Conservation (phyloP, 768 basidiomycete genomes). For the Lentinula raphanica region DNA sequence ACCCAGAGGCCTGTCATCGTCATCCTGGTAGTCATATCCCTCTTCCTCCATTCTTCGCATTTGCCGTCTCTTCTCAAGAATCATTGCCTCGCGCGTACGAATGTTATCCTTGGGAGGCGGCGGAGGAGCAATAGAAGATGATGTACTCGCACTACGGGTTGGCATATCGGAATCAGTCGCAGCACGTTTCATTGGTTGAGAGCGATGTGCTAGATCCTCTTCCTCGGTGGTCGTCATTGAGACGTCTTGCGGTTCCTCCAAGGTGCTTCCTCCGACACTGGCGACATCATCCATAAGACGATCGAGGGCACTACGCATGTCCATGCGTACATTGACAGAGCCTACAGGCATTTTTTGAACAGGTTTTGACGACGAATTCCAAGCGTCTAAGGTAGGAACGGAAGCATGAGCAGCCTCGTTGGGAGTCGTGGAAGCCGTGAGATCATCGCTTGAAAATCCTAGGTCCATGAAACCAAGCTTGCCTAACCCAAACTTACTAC, state of each 20-base stretch:
- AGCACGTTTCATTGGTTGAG: constrained; percentile 39
- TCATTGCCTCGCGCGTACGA: constrained; percentile 57
- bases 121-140: constrained; percentile 40
- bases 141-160: constrained; percentile 37
- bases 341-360: constrained; percentile 34
- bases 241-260: constrained; percentile 26
- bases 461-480: constrained; percentile 4
- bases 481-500: constrained; percentile 40
- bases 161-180: constrained; percentile 44
- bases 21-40: constrained; percentile 19
- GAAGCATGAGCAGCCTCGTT: neutral
- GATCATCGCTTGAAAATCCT: neutral
- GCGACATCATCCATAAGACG: constrained; percentile 69
- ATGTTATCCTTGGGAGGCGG: constrained; percentile 65
- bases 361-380: neutral
- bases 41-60: constrained; percentile 52
- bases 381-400: neutral
- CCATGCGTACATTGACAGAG: constrained; percentile 56
- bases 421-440: neutral
- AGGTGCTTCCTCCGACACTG: constrained; percentile 26
- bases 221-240: constrained; percentile 38
- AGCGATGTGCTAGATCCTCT: neutral
- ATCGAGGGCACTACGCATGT: constrained; percentile 71
- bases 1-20: constrained; percentile 26
- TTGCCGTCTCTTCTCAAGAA: constrained; percentile 65